These are phyloP conservation scores for Mycogone perniciosa DNA, from an alignment of 2,329 filamentous ascomycete genomes.

Conservation along the genomic window DNA sequence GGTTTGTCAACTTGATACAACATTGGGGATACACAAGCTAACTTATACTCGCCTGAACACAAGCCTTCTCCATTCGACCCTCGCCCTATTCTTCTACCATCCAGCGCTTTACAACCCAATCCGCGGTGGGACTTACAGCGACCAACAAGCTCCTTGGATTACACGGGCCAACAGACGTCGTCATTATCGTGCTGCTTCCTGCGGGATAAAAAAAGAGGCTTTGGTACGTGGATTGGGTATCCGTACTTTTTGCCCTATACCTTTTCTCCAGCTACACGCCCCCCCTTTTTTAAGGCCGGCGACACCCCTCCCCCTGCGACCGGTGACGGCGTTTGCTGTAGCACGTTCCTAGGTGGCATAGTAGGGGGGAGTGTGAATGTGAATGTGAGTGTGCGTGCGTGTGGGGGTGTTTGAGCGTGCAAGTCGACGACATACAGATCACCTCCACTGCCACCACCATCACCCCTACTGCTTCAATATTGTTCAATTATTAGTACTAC, in stretches of 20 bases:
- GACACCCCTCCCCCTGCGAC: conserved; percentile 20
- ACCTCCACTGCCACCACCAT: conserved; percentile 1
- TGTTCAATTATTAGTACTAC: conserved; percentile 2
- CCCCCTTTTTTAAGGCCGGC: conserved; percentile 11
- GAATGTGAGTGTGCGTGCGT: conserved; percentile 7
- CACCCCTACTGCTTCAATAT: conserved; percentile 1
- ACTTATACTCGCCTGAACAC: conserved; percentile 33
- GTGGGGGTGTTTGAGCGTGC: conserved; percentile 9
- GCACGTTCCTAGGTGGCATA: conserved; percentile 21
- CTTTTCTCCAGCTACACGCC: conserved; percentile 22
- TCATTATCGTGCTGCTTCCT: conserved; percentile 26
- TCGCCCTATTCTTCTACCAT: conserved; percentile 19
- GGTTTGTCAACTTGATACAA: conserved; percentile 13
- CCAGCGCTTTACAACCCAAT: conserved; percentile 21
- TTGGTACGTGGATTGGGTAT: conserved; percentile 35
- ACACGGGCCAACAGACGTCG: conserved; percentile 23
- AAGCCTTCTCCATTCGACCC: conserved; percentile 20
- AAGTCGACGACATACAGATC: conserved; percentile 7
- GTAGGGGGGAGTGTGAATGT: conserved; percentile 15
- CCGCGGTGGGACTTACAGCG: conserved; percentile 25
- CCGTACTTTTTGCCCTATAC: conserved; percentile 33
- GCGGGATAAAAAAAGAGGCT: conserved; percentile 30
- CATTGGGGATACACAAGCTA: conserved; percentile 27
- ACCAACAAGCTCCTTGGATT: conserved; percentile 24
- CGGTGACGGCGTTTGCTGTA: conserved; percentile 13